phyloP scores from a whole-genome alignment of 306 rosid genomes.

The Potentilla sterilis region DNA sequence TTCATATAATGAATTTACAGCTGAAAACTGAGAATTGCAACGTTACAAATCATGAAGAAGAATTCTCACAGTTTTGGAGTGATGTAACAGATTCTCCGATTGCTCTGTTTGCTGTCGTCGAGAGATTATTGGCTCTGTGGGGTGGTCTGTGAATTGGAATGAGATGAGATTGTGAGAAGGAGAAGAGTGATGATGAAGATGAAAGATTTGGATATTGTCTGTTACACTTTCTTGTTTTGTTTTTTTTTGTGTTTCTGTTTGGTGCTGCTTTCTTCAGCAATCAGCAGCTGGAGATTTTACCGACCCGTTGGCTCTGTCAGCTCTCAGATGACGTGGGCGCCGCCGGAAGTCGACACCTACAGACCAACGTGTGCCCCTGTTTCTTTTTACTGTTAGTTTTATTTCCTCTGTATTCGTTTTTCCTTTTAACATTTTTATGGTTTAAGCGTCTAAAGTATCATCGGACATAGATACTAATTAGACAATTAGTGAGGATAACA shows the following conservation, averaged over 20 bases:
- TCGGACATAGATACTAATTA: too few relatives aligned
- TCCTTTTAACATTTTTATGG: too few relatives aligned
- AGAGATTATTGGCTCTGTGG: neutral
- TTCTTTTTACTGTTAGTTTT: neutral
- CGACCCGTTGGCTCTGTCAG: constrained; percentile 4
- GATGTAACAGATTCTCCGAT: neutral
- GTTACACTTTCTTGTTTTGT: neutral
- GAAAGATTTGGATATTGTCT: neutral
- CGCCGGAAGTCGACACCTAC: neutral
- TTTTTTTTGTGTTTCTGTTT: neutral
- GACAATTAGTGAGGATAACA: too few relatives aligned
- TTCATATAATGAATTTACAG: neutral
- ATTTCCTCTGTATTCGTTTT: neutral
- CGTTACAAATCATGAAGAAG: neutral
- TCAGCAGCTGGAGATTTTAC: constrained; percentile 2
- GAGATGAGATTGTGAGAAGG: neutral
- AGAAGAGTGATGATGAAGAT: neutral
- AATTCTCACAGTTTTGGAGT: neutral
- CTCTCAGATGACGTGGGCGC: neutral
- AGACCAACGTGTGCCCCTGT: neutral
- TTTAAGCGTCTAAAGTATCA: too few relatives aligned
- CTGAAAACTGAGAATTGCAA: neutral
- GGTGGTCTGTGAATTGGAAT: neutral
- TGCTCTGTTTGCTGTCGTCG: neutral
- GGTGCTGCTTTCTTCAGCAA: constrained; percentile 6